phyloP scores from a whole-genome alignment of 2,329 filamentous ascomycete genomes.

The Sporothrix dimorphospora region DNA sequence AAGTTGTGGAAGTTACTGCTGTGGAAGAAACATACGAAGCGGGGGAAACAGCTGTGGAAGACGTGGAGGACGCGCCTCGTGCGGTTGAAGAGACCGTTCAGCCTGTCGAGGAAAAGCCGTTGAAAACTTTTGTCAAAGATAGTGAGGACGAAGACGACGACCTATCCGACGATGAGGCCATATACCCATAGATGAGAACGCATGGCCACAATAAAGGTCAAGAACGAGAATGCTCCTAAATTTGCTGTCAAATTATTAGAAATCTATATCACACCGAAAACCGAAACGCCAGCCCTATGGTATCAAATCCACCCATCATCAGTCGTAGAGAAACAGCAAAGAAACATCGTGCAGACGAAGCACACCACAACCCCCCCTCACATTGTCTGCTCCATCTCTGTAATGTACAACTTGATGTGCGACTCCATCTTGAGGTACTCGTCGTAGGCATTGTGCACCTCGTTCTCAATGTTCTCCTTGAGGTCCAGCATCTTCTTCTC shows the following conservation, averaged over 20 bases:
- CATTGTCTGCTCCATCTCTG: slow-evolving; percentile 95
- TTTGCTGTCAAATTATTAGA: background rate
- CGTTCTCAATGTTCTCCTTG: slow-evolving; percentile 95
- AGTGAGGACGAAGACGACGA: slow-evolving; percentile 33
- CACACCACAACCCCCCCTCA: slow-evolving; percentile 34
- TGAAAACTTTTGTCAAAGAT: slow-evolving; percentile 29
- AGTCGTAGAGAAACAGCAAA: slow-evolving; percentile 31
- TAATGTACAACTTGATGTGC: slow-evolving; percentile 96
- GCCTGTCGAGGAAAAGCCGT: background rate
- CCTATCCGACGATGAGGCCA: background rate
- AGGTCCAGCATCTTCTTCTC: slow-evolving; percentile 99
- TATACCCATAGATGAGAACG: slow-evolving; percentile 23
- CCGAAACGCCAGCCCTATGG: slow-evolving; percentile 37
- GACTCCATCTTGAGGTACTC: slow-evolving; percentile 98
- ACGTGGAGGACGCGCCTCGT: background rate
- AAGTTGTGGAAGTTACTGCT: slow-evolving; percentile 39
- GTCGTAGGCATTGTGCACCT: slow-evolving; percentile 86
- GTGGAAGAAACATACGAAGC: slow-evolving; percentile 38
- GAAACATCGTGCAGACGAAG: background rate
- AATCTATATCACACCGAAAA: background rate
- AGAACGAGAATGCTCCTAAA: background rate
- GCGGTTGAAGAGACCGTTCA: background rate
- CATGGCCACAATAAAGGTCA: background rate
- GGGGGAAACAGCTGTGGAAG: background rate
- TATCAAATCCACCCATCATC: slow-evolving; percentile 41